A percentile compares a stretch with the other conserved stretches of the same genome.
Conservation (phyloP, 2,329 filamentous ascomycete species). For the Aspergillus texensis region DNA sequence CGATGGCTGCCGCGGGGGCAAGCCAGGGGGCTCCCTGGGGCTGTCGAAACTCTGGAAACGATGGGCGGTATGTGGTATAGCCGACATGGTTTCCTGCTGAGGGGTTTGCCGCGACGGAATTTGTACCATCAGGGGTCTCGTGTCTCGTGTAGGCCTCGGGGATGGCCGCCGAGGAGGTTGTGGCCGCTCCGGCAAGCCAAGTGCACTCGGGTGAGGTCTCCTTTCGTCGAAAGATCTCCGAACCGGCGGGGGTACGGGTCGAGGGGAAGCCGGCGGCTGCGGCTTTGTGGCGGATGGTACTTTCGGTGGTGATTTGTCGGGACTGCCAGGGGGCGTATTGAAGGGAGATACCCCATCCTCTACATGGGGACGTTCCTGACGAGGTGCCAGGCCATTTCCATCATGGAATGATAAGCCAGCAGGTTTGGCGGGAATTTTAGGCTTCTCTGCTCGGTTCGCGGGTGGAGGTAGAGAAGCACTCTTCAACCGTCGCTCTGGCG, state of each 20-base stretch:
- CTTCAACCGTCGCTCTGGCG: conserved; percentile 36
- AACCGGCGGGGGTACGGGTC: conserved; percentile 26
- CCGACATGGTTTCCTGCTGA: conserved; percentile 23
- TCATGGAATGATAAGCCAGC: conserved; percentile 37
- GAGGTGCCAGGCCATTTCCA: conserved; percentile 29
- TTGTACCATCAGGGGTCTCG: conserved; percentile 37
- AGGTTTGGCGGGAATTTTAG: conserved; percentile 61
- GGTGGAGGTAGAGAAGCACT: conserved; percentile 65
- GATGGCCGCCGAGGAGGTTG: conserved; percentile 30
- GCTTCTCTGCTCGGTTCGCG: conserved; percentile 79
- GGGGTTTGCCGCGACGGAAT: conserved; percentile 30
- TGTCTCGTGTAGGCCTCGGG: conserved; percentile 30
- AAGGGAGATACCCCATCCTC: conserved; percentile 72
- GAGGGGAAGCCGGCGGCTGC: conserved; percentile 23
- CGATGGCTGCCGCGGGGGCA: conserved; percentile 47
- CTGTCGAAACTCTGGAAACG: conserved; percentile 29
- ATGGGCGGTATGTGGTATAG: conserved; percentile 47
- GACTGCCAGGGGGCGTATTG: conserved; percentile 78
- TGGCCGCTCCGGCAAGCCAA: conserved; percentile 28
- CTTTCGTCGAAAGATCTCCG: conserved; percentile 35
- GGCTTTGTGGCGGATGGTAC: conserved; percentile 17
- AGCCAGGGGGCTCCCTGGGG: conserved; percentile 51
- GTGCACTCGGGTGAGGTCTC: conserved; percentile 20
- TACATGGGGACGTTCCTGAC: conserved; percentile 27
- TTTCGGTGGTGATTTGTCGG: conserved; percentile 57